Base-by-base conservation (phyloP, 108 stramenopile genomes). In the Nannochloropsis salina region DNA sequence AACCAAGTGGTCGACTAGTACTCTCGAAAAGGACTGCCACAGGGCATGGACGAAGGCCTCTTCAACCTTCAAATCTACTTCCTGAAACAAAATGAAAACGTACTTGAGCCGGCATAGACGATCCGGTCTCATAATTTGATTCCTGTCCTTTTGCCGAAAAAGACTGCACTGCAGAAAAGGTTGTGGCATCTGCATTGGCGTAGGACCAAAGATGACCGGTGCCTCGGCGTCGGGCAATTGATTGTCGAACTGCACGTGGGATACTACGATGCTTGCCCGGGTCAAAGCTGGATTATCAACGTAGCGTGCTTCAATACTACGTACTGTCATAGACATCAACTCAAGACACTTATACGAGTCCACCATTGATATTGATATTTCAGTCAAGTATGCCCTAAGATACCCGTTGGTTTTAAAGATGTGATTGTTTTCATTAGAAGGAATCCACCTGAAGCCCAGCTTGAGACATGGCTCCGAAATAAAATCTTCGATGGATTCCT, bases 111-210 rank as follows among this genome's bases (percentile, higher is more conserved):
- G 80, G 44, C 15, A 45, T 44, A 44, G 43, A 51, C 44, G 44
- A 20, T 11, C 61, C n/a, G 61, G 61, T 74, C 61, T 15, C 3
- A n/a, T 74, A 15, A 42, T 74, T 61, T 86, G 83, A 74, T 82
- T 89, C 86, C 86, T 89, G 80, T 79, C 83, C 43, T 89, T 89
- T 82, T 89, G 86, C n/a, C 89, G 85, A 45, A 89, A 80, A 82
- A 89, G 82, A 44, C 47, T 85, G 80, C 86, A 51, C 51, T 89
- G 89, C 85, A 89, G 61, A 43, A 82, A 83, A 18, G 89, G 85
- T 79, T 85, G 84, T 2, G 89, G 85, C 61, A 86, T 87, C 9
- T 80, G 41, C 44, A 89, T 83, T 43, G 82, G 86, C 22, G 89
- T 89, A 8, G 89, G 89, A 10, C 85, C 84, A 42, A 89, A 22